These are phyloP conservation scores for Extremus antarcticus DNA, from an alignment of 495 filamentous ascomycete genomes.

Conservation along the genomic window DNA sequence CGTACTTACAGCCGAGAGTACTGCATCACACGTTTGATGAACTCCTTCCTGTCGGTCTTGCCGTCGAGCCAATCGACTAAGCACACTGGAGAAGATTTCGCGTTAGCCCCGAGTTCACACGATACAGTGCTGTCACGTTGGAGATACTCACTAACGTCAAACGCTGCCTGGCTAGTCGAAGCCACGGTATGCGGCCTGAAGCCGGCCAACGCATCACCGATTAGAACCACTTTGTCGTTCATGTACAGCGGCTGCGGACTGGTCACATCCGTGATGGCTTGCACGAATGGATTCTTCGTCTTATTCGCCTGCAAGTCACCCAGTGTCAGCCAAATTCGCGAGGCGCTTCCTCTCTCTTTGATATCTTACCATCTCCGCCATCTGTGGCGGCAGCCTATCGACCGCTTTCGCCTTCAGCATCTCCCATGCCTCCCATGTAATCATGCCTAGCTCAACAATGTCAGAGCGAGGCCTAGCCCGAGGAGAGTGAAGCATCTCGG, in stretches of 20 bases:
- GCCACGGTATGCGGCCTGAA: slow-evolving; percentile 47
- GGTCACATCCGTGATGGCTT: slow-evolving; percentile 45
- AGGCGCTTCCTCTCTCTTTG: background rate
- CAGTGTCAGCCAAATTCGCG: background rate
- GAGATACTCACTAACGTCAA: slow-evolving; percentile 9
- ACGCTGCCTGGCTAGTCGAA: slow-evolving; percentile 21
- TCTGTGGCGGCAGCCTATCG: slow-evolving; percentile 38
- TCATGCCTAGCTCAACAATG: slow-evolving; percentile 30
- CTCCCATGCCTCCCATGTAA: slow-evolving; percentile 33
- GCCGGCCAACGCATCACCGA: slow-evolving; percentile 46
- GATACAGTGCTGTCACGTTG: background rate
- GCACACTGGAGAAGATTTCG: too few species aligned
- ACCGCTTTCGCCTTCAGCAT: slow-evolving; percentile 35
- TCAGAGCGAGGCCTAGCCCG: background rate
- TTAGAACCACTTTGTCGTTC: slow-evolving; percentile 40
- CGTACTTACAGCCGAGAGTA: slow-evolving; percentile 30
- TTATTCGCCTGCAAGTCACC: slow-evolving; percentile 33
- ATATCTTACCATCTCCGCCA: slow-evolving; percentile 38
- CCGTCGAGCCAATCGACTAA: slow-evolving; percentile 23
- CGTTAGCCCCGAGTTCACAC: too few species aligned
- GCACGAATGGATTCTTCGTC: slow-evolving; percentile 42
- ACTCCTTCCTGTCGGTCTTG: slow-evolving; percentile 32
- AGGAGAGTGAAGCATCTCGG: background rate
- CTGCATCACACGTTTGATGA: slow-evolving; percentile 36
- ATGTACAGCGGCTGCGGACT: slow-evolving; percentile 36